Evolutionary conservation across 768 basidiomycete species (phyloP), one percentile per base, ranked within the genome.

Genomic region (Xerocomellus dryophilus): DNA sequence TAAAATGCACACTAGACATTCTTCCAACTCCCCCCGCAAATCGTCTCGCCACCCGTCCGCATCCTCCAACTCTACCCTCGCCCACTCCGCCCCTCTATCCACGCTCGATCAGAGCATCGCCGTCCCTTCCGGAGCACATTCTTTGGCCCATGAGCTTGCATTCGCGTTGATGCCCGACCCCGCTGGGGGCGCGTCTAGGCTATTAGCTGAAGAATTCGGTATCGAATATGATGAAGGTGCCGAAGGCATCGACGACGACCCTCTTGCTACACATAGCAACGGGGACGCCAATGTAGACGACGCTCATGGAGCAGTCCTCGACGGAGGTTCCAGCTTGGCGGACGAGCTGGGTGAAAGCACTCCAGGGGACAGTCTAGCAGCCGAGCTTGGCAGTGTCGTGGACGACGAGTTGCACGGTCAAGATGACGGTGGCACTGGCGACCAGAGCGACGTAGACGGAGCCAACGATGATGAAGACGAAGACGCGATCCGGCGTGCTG

Each of bases 161-260:
- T 83, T 86, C 32, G 91, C 91, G 10, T 78, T 93, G 50, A 88
- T 92, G 84, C 91, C 90, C 21, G 91, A 93, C 71, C 90, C 92
- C 0, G 86, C 80, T 47, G 77, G 81, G 25, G 83, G 87, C 50
- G 41, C 70, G 23, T 91, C 89, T 21, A 86, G 83, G 67, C 70
- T 91, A 31, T 76, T 93, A 6, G 88, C 88, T 12, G 91, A 93
- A 71, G 92, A 93, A 69, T 90, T 93, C 58, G 91, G 91, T 10
- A 86, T 93, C 57, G 91, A 93, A 65, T 92, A 88, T 59, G 91
- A 93, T 57, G 89, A 91, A 66, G 90, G 88, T 42, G 88, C 87
- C 27, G 88, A 91, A 71, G 88, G 87, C 36, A 88, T 87, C 51
- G 90, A 81, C 52, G 68, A 65, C 32, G 57, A 56, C 42, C 59